Evolutionary conservation across 2,329 filamentous ascomycete genomes (phyloP).

Genomic region (Cladobotryum protrusum): DNA sequence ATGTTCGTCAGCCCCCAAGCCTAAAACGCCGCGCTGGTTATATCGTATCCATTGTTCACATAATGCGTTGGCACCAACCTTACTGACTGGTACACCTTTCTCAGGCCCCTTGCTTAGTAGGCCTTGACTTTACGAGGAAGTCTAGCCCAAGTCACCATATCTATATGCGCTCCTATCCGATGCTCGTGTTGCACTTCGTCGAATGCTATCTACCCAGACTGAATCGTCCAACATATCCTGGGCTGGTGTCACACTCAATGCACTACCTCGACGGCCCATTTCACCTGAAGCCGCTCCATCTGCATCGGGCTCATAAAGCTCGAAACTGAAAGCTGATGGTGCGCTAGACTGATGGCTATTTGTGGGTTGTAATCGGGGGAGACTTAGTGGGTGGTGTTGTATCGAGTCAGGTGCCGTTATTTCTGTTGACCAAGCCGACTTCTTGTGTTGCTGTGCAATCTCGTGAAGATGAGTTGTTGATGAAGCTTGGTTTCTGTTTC

Average conservation of each 20-base stretch:
- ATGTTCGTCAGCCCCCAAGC: too few species aligned
- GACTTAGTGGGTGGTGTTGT: slow-evolving; percentile 45
- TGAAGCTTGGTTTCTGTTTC: slow-evolving; percentile 3
- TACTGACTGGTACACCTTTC: too few species aligned
- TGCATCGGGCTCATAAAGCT: slow-evolving; percentile 42
- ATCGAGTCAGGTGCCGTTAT: slow-evolving; percentile 29
- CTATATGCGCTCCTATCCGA: slow-evolving; percentile 32
- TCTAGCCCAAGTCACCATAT: slow-evolving; percentile 22
- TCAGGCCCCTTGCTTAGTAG: too few species aligned
- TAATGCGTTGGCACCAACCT: too few species aligned
- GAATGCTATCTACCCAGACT: slow-evolving; percentile 88
- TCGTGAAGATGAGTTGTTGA: slow-evolving; percentile 3
- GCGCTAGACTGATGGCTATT: slow-evolving; percentile 35
- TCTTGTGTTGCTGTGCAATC: slow-evolving; percentile 3
- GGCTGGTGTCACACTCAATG: slow-evolving; percentile 67
- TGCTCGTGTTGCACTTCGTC: slow-evolving; percentile 70
- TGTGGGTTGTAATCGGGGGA: slow-evolving; percentile 43
- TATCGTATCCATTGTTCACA: too few species aligned
- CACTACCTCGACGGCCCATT: background rate
- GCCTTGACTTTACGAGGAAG: too few species aligned
- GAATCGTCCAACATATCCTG: slow-evolving; percentile 82
- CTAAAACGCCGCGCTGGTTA: too few species aligned
- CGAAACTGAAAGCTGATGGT: slow-evolving; percentile 54
- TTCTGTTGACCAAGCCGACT: slow-evolving; percentile 31
- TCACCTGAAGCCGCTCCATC: slow-evolving; percentile 16